Base-by-base conservation (phyloP, 140 eudicot species). In the Eryngium alpinum region DNA sequence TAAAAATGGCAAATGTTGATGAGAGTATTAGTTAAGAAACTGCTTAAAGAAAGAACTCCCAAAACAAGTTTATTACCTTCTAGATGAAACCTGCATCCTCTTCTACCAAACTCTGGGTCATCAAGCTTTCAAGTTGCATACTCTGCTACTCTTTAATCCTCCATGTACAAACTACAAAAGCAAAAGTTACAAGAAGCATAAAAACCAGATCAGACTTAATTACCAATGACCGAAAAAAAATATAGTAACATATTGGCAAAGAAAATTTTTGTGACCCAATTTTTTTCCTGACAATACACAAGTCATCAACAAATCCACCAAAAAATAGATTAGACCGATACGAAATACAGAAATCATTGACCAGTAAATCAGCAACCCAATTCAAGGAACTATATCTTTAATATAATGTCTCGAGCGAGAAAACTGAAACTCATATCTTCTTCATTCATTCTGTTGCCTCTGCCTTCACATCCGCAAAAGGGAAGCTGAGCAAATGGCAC, bases 131-230 rank as follows among this genome's bases (percentile, higher is more conserved):
- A 89, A 67, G 92, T 94, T 25, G 98, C 98, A 89, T 90, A 91
- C 83, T 92, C 97, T 72, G 97, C 97, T 97, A 65, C 97, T 84
- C 77, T 92, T 97, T n/a, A n/a, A 83, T 92, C 95, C 62, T 89
- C 97, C 95, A 90, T 94, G 83, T n/a, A n/a, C 91, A 89, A 74
- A 92, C n/a, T n/a, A n/a, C 88, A 62, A 94, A 94, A 66, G 94
- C 93, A 83, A 89, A 91, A 67, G 95, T 97, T 89, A 77, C 69
- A 77, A 84, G 51, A 75, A 50, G 11, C 34, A 43, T 49, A 10
- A 46, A 9, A 27, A 75, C 51, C 65, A n/a, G 27, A 25, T n/a
- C 38, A 49, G 5, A 27, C 16, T 28, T 49, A 24, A 27, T 28
- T 33, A 16, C 29, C 34, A 14, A 22, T 46, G 63, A 5, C 28